Percentiles rank a stretch among this genome's conserved stretches.
Evolutionary conservation across 192 early-diverging fungal species (phyloP).

Genomic region (Backusella circina): DNA sequence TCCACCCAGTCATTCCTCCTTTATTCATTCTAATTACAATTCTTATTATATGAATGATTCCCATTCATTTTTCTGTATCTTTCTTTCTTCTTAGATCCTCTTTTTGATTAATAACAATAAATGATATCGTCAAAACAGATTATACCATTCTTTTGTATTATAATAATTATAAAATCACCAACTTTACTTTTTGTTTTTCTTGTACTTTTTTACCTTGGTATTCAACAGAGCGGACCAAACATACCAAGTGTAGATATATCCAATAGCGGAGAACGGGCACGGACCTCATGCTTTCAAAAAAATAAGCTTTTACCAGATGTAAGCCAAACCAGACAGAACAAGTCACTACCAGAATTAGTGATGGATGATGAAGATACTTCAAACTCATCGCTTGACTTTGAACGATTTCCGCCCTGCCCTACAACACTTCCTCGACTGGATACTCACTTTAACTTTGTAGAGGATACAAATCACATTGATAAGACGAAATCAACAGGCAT

Average conservation of each 20-base stretch:
- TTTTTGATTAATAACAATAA: neutral
- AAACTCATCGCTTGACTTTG: neutral
- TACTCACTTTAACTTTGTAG: neutral
- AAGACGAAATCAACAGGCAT: neutral
- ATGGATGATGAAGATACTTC: neutral
- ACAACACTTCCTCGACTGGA: neutral
- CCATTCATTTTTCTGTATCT: neutral
- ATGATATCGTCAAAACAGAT: neutral
- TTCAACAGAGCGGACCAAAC: neutral
- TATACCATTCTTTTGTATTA: neutral
- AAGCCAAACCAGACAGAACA: neutral
- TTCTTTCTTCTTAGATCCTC: neutral
- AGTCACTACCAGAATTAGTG: no score
- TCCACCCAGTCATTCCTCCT: neutral
- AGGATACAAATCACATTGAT: neutral
- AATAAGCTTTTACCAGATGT: neutral
- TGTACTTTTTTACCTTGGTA: neutral
- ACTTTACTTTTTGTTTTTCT: neutral
- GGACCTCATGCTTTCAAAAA: neutral
- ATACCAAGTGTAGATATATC: neutral
- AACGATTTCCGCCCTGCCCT: conserved; percentile 2
- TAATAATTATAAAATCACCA: neutral
- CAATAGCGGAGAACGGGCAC: neutral
- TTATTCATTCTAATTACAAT: neutral
- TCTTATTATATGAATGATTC: neutral